Evolutionary conservation across 306 rosid genomes (phyloP).

Genomic region (Acmispon strigosus): DNA sequence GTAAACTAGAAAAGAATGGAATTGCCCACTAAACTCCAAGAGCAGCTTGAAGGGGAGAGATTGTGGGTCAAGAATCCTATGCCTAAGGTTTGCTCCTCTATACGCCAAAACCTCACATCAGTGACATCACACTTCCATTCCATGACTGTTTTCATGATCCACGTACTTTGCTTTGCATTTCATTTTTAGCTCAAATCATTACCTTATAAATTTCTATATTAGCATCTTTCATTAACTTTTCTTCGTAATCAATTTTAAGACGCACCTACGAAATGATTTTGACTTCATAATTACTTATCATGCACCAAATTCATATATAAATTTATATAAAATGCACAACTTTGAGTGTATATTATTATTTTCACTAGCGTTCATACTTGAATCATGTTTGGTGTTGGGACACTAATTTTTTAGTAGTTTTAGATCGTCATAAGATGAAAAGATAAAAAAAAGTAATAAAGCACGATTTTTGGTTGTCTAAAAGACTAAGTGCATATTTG

Average conservation of each 20-base stretch:
- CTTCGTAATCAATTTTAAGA: too few relatives aligned
- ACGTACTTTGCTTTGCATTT: conserved; percentile 5
- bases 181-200: not conserved
- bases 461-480: too few relatives aligned
- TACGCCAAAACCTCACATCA: conserved; percentile 14
- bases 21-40: conserved; percentile 26
- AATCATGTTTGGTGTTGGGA: not conserved
- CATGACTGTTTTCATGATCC: not conserved
- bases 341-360: not conserved
- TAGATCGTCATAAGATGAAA: too few relatives aligned
- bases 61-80: conserved; percentile 57
- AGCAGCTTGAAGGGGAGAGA: not conserved
- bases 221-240: too few relatives aligned
- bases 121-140: not conserved
- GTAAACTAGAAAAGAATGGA: not conserved
- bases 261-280: too few relatives aligned
- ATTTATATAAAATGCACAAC: too few relatives aligned
- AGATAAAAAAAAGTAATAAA: too few relatives aligned
- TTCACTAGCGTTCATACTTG: conserved; percentile 9
- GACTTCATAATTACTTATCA: too few relatives aligned
- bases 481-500: too few relatives aligned
- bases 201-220: not conserved
- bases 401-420: too few relatives aligned
- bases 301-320: too few relatives aligned
- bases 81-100: conserved; percentile 9